Conservation (phyloP, 768 basidiomycete genomes). For the Piloderma croceum region DNA sequence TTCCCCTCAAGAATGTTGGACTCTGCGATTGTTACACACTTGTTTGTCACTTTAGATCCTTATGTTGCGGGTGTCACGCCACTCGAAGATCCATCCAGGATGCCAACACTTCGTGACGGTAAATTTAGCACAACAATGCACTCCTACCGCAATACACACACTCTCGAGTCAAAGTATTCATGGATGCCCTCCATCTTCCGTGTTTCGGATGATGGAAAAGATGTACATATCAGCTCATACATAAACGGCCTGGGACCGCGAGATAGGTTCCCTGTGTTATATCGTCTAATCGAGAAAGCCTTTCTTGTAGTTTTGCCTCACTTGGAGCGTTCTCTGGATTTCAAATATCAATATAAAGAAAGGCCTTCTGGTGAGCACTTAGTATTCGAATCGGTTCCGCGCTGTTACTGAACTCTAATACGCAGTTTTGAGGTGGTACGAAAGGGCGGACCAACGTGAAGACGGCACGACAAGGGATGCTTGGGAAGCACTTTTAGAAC, state of each 20-base stretch:
- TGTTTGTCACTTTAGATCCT: too few species aligned
- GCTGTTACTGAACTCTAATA: too few species aligned
- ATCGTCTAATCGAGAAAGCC: slow-evolving; percentile 11
- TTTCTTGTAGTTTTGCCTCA: slow-evolving; percentile 11
- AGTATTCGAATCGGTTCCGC: too few species aligned
- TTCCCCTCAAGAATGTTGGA: too few species aligned
- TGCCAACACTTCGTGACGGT: slow-evolving; percentile 1
- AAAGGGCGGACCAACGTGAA: too few species aligned
- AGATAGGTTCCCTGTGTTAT: slow-evolving; percentile 7
- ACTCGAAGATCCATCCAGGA: too few species aligned
- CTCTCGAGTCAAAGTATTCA: slow-evolving; percentile 5
- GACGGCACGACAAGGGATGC: too few species aligned
- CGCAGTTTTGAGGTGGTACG: too few species aligned
- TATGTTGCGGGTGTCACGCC: slow-evolving; percentile 3
- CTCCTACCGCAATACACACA: background rate
- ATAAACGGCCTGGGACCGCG: slow-evolving; percentile 16
- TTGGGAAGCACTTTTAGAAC: too few species aligned
- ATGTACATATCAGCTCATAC: slow-evolving; percentile 12
- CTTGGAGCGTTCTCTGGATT: slow-evolving; percentile 7
- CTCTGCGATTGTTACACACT: too few species aligned
- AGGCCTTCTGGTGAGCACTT: too few species aligned
- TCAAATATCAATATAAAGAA: background rate
- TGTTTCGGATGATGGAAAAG: slow-evolving; percentile 9
- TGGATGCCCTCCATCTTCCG: slow-evolving; percentile 15
- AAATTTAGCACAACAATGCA: background rate